These are phyloP conservation scores for Hanseniaspora uvarum DNA, from an alignment of 1,139 yeast species.

Conservation along the genomic window DNA sequence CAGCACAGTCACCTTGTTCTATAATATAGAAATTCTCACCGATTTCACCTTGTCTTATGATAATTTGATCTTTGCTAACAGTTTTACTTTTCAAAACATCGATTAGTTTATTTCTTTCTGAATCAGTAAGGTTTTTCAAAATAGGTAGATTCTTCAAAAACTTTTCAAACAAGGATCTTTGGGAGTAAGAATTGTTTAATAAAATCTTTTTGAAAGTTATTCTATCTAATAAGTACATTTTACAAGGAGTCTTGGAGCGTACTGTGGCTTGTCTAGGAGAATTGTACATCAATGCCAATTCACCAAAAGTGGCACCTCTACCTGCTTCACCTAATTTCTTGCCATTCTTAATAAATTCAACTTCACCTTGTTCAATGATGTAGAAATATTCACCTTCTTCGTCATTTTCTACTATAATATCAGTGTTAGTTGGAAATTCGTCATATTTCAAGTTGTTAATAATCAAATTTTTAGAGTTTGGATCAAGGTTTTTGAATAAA, in stretches of 20 bases:
- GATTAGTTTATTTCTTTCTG: conserved; percentile 84
- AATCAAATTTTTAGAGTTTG: conserved; percentile 63
- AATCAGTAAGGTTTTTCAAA: conserved; percentile 56
- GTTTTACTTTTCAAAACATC: conserved; percentile 81
- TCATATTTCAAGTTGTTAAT: conserved; percentile 74
- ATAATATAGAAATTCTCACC: conserved; percentile 89
- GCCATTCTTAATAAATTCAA: conserved; percentile 70
- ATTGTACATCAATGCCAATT: conserved; percentile 92
- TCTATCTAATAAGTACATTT: conserved; percentile 88
- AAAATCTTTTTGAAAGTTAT: conserved; percentile 84
- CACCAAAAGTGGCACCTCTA: conserved; percentile 90
- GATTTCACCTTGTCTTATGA: conserved; percentile 77
- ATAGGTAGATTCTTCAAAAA: conserved; percentile 82
- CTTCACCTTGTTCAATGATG: conserved; percentile 74
- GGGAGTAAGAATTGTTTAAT: conserved; percentile 79
- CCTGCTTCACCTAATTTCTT: conserved; percentile 62
- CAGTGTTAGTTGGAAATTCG: conserved; percentile 46
- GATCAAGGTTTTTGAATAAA: conserved; percentile 67
- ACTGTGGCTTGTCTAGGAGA: conserved; percentile 98
- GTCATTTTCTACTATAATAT: conserved; percentile 84
- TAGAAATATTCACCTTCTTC: conserved; percentile 85
- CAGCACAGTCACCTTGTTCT: conserved; percentile 78
- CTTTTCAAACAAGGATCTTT: conserved; percentile 82
- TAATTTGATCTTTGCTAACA: conserved; percentile 60
- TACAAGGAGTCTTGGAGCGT: conserved; percentile 56